These are phyloP conservation scores for Beta vulgaris DNA, from an alignment of 148 eudicot genomes.

Conservation along the genomic window DNA sequence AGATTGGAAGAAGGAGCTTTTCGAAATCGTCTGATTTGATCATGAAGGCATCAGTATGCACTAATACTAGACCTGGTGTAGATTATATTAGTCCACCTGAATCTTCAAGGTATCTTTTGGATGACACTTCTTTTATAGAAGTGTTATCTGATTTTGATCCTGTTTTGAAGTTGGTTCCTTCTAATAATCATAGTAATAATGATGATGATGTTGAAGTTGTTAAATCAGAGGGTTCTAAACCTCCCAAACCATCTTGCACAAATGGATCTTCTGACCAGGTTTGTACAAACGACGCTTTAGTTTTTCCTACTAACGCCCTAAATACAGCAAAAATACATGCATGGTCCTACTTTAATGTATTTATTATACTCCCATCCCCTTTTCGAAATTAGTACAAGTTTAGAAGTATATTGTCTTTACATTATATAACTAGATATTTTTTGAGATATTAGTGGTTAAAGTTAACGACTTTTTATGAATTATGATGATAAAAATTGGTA, in stretches of 20 bases:
- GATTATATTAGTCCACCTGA: constrained; percentile 58
- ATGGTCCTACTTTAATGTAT: too few relatives aligned
- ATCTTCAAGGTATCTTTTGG: constrained; percentile 67
- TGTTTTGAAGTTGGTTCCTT: constrained; percentile 26
- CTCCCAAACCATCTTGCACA: constrained; percentile 17
- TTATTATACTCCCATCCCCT: too few relatives aligned
- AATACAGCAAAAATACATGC: too few relatives aligned
- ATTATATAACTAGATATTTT: too few relatives aligned
- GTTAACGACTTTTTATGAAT: too few relatives aligned
- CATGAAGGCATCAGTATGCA: constrained; percentile 27
- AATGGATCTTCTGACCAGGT: constrained; percentile 43
- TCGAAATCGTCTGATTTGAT: constrained; percentile 15
- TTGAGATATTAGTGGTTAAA: too few relatives aligned
- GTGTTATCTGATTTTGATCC: constrained; percentile 45
- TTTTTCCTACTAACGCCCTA: too few relatives aligned
- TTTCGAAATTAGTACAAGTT: too few relatives aligned
- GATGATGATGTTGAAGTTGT: not conserved
- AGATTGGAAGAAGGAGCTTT: constrained; percentile 1
- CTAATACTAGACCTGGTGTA: constrained; percentile 29
- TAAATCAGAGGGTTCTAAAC: constrained; percentile 17
- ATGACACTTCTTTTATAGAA: constrained; percentile 35
- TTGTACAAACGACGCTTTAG: too few relatives aligned
- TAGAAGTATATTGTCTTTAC: too few relatives aligned
- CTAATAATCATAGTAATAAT: not conserved
- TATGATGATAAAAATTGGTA: too few relatives aligned